phyloP scores from a whole-genome alignment of 495 filamentous ascomycete genomes.

The Glarea lozoyensis region DNA sequence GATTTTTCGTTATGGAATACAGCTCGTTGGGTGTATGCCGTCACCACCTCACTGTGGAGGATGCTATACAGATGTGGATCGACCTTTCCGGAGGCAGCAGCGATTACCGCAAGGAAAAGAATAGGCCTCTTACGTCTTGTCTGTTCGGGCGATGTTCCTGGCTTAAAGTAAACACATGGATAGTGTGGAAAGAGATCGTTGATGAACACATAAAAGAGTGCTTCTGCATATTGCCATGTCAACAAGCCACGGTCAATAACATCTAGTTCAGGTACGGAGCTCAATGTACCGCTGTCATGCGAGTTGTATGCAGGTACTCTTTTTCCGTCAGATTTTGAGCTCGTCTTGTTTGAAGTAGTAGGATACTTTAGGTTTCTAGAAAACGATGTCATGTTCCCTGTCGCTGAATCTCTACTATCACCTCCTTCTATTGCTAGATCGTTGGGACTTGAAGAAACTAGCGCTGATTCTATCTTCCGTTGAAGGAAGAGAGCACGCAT shows the following conservation, averaged over 20 bases:
- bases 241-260: constrained; percentile 40
- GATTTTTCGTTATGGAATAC: constrained; percentile 43
- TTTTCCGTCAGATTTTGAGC: background rate
- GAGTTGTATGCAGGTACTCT: background rate
- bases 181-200: constrained; percentile 33
- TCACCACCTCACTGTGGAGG: constrained; percentile 38
- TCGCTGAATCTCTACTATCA: background rate
- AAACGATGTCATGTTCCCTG: no score
- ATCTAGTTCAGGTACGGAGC: constrained; percentile 26
- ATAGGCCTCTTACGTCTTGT: constrained; percentile 36
- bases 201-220: constrained; percentile 35
- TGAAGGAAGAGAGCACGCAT: constrained; percentile 12
- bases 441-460: no score
- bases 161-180: constrained; percentile 32
- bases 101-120: constrained; percentile 41
- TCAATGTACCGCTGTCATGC: no score
- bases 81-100: constrained; percentile 34
- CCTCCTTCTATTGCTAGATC: background rate
- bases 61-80: constrained; percentile 32
- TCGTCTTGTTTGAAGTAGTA: background rate
- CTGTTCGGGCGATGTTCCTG: constrained; percentile 29
- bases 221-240: constrained; percentile 32
- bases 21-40: constrained; percentile 36
- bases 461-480: background rate
- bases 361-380: background rate